Base-by-base conservation (phyloP, 768 basidiomycete genomes). In the Russula ochroleuca region DNA sequence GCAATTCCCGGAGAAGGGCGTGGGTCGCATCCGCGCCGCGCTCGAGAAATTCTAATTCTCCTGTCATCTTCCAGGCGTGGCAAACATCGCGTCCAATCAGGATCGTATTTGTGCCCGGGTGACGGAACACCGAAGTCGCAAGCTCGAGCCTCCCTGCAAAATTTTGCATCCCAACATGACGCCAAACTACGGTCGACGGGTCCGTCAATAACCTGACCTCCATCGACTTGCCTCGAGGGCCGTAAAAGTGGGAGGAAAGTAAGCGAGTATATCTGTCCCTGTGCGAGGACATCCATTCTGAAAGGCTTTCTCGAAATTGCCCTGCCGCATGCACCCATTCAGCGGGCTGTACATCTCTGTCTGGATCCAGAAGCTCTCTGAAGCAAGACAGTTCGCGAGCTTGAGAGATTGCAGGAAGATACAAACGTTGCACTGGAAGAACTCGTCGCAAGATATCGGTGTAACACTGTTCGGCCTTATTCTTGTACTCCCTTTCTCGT, bases 21-120 rank as follows among this genome's bases (percentile, higher is more conserved):
- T 35, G 23, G 21, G 17, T 40, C 14, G 65, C 62, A n/a, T n/a
- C 48, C 3, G 63, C 65, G 21, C 65, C 65, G 3, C 63, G 63
- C 17, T 43, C 21, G 37, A 19, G 45, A 38, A 45, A 64, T 35
- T 38, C 23, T 19, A 56, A 54, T 49, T 35, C 35, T 37, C 55
- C 47, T n/a, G 37, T 9, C 19, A 49, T n/a, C 48, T 61, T 65
- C 66, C 63, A 67, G 15, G 66, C 59, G 11, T 67, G 48, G 56
- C 63, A 67, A 28, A 23, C 23, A 33, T 67, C 64, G 17, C 66
- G 66, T 48, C 66, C 66, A 17, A 61, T 57, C 31, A 57, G 37
- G 49, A 61, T 31, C 10, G 9, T 45, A 8, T 40, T 13, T 17
- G 23, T 60, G 19, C 1, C 15, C 13, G 21, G 2, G 38, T 51